Evolutionary conservation across 192 early-diverging fungal species (phyloP), one percentile per base, ranked within the genome.

Genomic region (Hyaloraphidium curvatum): DNA sequence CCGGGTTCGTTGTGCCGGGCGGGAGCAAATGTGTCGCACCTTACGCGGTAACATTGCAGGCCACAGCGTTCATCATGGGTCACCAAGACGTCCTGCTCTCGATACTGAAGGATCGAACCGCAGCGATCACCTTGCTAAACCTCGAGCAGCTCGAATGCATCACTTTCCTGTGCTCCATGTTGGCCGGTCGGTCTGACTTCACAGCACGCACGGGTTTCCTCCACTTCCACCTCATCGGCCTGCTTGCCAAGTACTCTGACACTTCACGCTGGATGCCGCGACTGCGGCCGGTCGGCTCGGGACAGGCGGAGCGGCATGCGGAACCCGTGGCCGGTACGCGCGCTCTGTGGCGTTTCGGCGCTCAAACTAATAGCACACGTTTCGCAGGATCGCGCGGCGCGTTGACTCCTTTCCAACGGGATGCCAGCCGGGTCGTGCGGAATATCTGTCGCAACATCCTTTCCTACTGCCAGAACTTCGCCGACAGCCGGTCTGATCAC

Each of bases 391-490:
- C 61, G 28, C 33, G 50, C 2, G 31, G 30, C 22, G 55, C 59
- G 27, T 56, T 54, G 7, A 59, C 51, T 11, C 14, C 57, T 31
- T 61, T 68, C 23, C 51, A 62, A 52, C 50, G 58, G 27, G 72
- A 70, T 57, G 60, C 62, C 19, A 62, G 63, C 40, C 52, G 57
- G n/a, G 50, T 74, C 40, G 62, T 65, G 5, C 59, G 59, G 31
- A 60, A 67, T 25, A 66, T 75, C 31, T 74, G 68, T 50, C 59
- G 70, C 33, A 75, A 76, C 54, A 52, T 79, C 28, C 50, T 79
- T 33, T 66, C 70, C 2, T 79, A 78, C 52, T 66, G 69, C 31
- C 69, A 70, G 29, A 55, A 58, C 33, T 58, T 61, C 28, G 67
- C 73, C 0, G 57, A 67, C n/a, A n/a, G n/a, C n/a, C n/a, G n/a